Evolutionary conservation across 2,329 filamentous ascomycete species (phyloP).

Genomic region (Claviceps monticola): DNA sequence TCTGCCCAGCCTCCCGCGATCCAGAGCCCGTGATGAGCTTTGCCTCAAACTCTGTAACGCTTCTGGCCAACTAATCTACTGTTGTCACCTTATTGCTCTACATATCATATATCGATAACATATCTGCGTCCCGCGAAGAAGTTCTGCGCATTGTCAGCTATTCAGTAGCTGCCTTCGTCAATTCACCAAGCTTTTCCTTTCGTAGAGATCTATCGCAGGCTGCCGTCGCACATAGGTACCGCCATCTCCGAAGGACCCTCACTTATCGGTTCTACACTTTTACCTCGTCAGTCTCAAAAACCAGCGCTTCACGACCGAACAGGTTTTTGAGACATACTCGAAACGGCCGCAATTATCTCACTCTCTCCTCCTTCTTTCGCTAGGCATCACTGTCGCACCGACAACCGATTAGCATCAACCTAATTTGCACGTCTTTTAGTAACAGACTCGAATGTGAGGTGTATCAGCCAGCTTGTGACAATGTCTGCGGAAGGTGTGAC

Average conservation of each 20-base stretch:
- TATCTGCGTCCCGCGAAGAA: not conserved
- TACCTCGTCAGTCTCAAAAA: not conserved
- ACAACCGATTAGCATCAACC: not conserved
- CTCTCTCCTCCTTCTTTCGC: not conserved
- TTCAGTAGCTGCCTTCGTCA: not conserved
- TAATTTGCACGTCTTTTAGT: not conserved
- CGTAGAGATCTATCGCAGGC: not conserved
- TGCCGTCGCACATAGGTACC: not conserved
- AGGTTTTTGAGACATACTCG: not conserved
- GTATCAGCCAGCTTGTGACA: slow-evolving; percentile 1
- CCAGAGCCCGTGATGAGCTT: slow-evolving; percentile 8
- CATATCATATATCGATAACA: not conserved
- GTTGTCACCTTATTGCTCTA: not conserved
- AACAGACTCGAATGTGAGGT: not conserved
- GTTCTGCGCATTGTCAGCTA: not conserved
- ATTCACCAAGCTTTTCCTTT: not conserved
- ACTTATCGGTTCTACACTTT: not conserved
- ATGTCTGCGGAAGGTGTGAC: slow-evolving; percentile 29
- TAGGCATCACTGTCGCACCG: not conserved
- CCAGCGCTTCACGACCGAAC: not conserved
- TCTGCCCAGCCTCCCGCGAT: slow-evolving; percentile 8
- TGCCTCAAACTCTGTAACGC: slow-evolving; percentile 1
- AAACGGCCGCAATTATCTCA: not conserved
- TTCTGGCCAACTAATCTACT: slow-evolving; percentile 1
- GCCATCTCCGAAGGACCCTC: not conserved